Percentiles rank a stretch among this genome's conserved stretches.
Conservation (phyloP, 768 basidiomycete genomes). For the Serendipita sp. region DNA sequence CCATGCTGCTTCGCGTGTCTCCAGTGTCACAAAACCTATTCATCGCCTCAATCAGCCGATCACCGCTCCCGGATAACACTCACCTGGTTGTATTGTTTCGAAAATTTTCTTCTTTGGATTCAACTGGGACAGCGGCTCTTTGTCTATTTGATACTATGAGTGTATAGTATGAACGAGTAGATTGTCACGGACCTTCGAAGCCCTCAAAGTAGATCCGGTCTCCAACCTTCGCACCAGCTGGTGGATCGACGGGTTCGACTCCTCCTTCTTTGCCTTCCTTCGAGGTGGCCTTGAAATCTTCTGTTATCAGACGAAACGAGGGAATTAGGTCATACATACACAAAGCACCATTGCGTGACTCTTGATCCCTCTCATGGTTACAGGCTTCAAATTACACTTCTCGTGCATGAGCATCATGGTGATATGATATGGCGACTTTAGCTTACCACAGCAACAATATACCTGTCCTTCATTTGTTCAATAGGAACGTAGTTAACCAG, state of each 20-base stretch:
- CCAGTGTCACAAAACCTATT: constrained; percentile 74
- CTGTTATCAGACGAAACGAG: background rate
- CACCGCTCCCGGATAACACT: constrained; percentile 7
- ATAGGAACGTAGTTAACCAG: constrained; percentile 93
- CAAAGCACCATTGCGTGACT: constrained; percentile 96
- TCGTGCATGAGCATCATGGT: background rate
- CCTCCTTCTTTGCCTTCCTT: constrained; percentile 83
- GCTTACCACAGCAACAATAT: constrained; percentile 65
- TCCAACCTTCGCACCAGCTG: constrained; percentile 70
- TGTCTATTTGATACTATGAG: constrained; percentile 24
- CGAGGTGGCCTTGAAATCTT: constrained; percentile 53
- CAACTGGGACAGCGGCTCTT: constrained; percentile 60
- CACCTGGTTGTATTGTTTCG: constrained; percentile 87
- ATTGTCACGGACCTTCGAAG: constrained; percentile 47
- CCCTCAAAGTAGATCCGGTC: constrained; percentile 95
- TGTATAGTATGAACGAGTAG: background rate
- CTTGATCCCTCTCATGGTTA: constrained; percentile 92
- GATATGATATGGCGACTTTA: background rate
- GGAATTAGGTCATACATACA: constrained; percentile 28
- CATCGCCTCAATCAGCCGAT: constrained; percentile 4
- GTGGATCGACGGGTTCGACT: constrained; percentile 83
- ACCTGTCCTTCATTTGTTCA: constrained; percentile 76
- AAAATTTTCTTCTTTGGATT: constrained; percentile 99
- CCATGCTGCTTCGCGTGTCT: constrained; percentile 83
- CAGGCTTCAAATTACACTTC: constrained; percentile 89